Conservation (phyloP, 1,284 basidiomycete species). For the Rhodotorula sp. region DNA sequence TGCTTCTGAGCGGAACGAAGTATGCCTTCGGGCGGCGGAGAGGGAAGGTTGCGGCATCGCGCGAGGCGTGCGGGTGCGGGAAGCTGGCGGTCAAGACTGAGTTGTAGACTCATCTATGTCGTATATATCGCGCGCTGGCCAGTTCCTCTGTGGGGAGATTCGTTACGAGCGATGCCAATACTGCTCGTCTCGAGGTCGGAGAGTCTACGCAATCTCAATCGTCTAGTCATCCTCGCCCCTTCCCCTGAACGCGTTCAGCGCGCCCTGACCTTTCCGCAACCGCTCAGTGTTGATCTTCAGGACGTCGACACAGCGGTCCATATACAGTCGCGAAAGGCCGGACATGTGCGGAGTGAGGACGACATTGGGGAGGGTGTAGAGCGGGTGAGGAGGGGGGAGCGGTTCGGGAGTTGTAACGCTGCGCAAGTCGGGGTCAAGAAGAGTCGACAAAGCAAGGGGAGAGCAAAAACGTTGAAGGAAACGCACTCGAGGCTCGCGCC, state of each 20-base stretch:
- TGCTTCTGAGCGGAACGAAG: no score
- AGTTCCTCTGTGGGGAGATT: no score
- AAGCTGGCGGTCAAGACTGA: slow-evolving; percentile 2
- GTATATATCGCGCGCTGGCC: neutral
- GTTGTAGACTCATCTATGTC: neutral
- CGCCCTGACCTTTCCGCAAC: slow-evolving; percentile 18
- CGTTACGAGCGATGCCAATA: no score
- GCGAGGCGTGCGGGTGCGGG: slow-evolving; percentile 10
- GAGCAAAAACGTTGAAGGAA: neutral
- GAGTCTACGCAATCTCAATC: neutral
- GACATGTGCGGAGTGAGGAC: slow-evolving; percentile 47
- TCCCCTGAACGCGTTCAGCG: slow-evolving; percentile 27
- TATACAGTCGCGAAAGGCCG: slow-evolving; percentile 21
- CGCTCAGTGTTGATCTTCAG: slow-evolving; percentile 24
- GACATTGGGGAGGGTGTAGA: slow-evolving; percentile 41
- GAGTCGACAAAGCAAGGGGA: neutral
- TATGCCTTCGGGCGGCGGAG: no score
- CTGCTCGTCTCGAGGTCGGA: neutral
- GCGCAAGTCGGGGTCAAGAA: neutral
- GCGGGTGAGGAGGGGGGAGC: slow-evolving; percentile 40
- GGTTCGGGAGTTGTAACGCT: slow-evolving; percentile 48
- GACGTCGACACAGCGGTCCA: slow-evolving; percentile 21
- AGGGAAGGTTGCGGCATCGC: neutral
- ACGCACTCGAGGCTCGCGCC: slow-evolving; percentile 35
- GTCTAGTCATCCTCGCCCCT: slow-evolving; percentile 22